These are phyloP conservation scores for Puccinia triticina DNA, from an alignment of 1,284 basidiomycete genomes.

Conservation along the genomic window DNA sequence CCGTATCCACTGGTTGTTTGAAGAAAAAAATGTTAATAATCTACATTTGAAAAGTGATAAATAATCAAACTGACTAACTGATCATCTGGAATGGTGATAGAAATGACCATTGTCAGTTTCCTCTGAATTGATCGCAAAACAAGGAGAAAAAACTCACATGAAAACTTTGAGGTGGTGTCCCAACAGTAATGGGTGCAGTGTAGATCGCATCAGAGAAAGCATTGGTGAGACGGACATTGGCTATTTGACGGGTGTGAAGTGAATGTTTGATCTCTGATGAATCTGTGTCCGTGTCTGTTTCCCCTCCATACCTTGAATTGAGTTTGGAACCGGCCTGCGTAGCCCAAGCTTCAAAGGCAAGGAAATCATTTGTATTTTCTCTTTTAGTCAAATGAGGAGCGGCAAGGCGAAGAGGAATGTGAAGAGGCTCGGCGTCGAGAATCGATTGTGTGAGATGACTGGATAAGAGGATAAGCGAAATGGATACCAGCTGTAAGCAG, in stretches of 20 bases:
- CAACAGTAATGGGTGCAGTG: constrained; percentile 38
- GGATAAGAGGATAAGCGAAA: neutral
- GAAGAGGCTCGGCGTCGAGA: constrained; percentile 6
- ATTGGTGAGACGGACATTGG: constrained; percentile 38
- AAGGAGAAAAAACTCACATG: constrained; percentile 25
- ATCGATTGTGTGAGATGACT: neutral
- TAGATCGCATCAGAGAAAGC: constrained; percentile 51
- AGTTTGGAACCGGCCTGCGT: constrained; percentile 39
- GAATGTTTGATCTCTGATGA: neutral
- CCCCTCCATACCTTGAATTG: constrained; percentile 36
- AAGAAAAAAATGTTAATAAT: neutral
- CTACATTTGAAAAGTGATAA: neutral
- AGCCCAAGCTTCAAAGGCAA: constrained; percentile 44
- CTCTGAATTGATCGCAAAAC: neutral
- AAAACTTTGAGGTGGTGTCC: constrained; percentile 50
- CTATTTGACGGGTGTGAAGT: constrained; percentile 35
- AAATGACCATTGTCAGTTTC: neutral
- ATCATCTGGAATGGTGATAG: constrained; percentile 28
- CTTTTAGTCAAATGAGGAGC: constrained; percentile 18
- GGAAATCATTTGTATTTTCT: neutral
- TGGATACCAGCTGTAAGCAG: constrained; percentile 10
- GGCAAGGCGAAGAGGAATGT: constrained; percentile 18
- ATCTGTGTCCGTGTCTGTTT: neutral
- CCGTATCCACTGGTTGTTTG: constrained; percentile 46
- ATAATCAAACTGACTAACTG: constrained; percentile 20